phyloP scores from a whole-genome alignment of 768 basidiomycete species.

The Boletus fagicola region DNA sequence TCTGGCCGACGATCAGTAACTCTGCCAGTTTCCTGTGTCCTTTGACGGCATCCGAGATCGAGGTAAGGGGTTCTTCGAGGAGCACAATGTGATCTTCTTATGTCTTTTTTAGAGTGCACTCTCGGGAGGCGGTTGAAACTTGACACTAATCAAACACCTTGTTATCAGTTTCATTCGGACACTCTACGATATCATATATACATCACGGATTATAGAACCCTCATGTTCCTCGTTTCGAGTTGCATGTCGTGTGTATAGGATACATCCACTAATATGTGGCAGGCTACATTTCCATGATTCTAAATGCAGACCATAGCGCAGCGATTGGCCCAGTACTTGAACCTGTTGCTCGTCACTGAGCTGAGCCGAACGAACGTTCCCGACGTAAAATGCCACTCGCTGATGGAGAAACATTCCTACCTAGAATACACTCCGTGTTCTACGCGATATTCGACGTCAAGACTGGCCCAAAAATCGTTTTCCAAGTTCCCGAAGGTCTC shows the following conservation, averaged over 20 bases:
- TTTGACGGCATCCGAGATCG: conserved; percentile 35
- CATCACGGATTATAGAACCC: conserved; percentile 20
- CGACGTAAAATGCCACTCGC: conserved; percentile 35
- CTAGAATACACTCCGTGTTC: conserved; percentile 83
- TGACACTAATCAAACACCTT: neutral
- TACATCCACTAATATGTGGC: neutral
- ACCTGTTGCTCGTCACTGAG: neutral
- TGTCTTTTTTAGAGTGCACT: conserved; percentile 15
- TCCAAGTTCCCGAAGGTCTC: conserved; percentile 92
- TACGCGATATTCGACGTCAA: conserved; percentile 88
- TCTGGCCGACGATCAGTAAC: conserved; percentile 66
- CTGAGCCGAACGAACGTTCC: neutral
- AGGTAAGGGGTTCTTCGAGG: conserved; percentile 12
- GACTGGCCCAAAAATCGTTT: conserved; percentile 85
- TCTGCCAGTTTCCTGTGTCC: conserved; percentile 66
- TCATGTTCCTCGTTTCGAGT: neutral
- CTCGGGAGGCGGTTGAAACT: conserved; percentile 4
- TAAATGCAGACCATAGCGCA: neutral
- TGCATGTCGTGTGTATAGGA: neutral
- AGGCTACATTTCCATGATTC: neutral
- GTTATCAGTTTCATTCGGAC: conserved; percentile 7
- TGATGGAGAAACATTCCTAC: conserved; percentile 69
- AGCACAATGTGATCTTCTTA: conserved; percentile 12
- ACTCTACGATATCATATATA: conserved; percentile 9
- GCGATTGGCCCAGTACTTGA: neutral